Evolutionary conservation across 441 rosid genomes (phyloP).

Genomic region (Francoa sonchifolia): DNA sequence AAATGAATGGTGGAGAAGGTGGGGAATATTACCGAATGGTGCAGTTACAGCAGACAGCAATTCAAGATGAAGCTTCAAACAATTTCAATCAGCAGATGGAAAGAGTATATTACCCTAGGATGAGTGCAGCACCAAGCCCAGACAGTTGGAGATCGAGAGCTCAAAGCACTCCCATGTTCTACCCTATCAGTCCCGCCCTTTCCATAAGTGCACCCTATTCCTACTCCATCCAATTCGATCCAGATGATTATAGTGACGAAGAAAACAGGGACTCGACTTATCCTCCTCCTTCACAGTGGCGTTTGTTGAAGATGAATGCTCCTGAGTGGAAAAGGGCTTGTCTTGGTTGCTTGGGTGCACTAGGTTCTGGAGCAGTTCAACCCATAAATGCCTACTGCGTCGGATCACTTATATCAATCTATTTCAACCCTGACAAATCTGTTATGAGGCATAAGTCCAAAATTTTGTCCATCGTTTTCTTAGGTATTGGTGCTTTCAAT

Average conservation of each 20-base stretch:
- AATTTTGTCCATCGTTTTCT: slow-evolving; percentile 35
- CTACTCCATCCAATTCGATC: slow-evolving; percentile 28
- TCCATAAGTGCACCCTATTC: slow-evolving; percentile 58
- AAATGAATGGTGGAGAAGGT: slow-evolving; percentile 17
- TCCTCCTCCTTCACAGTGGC: slow-evolving; percentile 51
- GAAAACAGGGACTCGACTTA: slow-evolving; percentile 14
- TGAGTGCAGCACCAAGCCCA: slow-evolving; percentile 30
- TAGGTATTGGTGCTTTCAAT: slow-evolving; percentile 41
- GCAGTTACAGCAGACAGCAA: slow-evolving; percentile 27
- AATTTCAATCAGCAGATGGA: slow-evolving; percentile 16
- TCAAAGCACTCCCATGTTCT: slow-evolving; percentile 26
- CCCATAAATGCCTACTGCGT: slow-evolving; percentile 61
- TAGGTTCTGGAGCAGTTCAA: slow-evolving; percentile 53
- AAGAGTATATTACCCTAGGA: slow-evolving; percentile 4
- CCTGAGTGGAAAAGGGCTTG: slow-evolving; percentile 37
- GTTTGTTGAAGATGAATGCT: slow-evolving; percentile 43
- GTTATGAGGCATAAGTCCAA: slow-evolving; percentile 32
- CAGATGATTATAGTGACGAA: slow-evolving; percentile 22
- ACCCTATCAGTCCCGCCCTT: slow-evolving; percentile 47
- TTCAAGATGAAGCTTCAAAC: slow-evolving; percentile 16
- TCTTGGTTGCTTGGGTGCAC: slow-evolving; percentile 49
- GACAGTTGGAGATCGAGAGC: slow-evolving; percentile 27
- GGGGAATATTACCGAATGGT: slow-evolving; percentile 47
- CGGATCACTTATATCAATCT: slow-evolving; percentile 41
- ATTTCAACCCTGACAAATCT: slow-evolving; percentile 27